Conservation (phyloP, 2,329 filamentous ascomycete species). For the Ophiobolus disseminans region DNA sequence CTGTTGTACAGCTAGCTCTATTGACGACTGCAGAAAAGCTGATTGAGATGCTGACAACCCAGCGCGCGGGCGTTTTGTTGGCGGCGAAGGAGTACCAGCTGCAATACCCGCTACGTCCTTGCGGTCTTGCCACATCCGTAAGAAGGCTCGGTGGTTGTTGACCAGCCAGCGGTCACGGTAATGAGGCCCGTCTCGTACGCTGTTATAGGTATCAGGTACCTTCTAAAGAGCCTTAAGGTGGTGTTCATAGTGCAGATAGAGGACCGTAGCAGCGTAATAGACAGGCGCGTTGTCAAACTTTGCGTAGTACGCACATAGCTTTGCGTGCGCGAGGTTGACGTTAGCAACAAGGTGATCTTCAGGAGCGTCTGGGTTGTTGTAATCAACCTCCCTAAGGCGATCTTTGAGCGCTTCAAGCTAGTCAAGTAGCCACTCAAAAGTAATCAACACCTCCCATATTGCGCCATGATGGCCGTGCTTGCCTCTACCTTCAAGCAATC, state of each 20-base stretch:
- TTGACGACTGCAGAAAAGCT: background rate
- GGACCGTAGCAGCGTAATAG: too few relatives aligned
- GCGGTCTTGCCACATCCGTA: background rate
- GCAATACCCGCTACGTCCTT: background rate
- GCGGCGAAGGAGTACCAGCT: background rate
- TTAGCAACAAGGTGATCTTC: constrained; percentile 1
- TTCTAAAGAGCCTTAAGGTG: constrained; percentile 1
- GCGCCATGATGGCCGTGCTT: background rate
- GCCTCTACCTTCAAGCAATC: constrained; percentile 3
- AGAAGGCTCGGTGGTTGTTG: constrained; percentile 1
- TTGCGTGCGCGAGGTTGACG: constrained; percentile 5
- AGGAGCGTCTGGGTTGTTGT: constrained; percentile 1
- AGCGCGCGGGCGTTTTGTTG: background rate
- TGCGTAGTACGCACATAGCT: too few relatives aligned
- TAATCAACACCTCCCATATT: background rate
- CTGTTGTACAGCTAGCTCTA: background rate
- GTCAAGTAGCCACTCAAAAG: background rate
- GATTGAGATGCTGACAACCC: constrained; percentile 1
- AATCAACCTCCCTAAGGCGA: background rate
- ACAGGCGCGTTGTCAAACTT: too few relatives aligned
- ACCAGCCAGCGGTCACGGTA: background rate
- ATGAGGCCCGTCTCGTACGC: background rate
- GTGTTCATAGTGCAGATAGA: too few relatives aligned
- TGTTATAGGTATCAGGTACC: constrained; percentile 2
- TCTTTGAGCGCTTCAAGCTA: background rate